Evolutionary conservation across 2,329 filamentous ascomycete genomes (phyloP).

Genomic region (Alternaria burnsii): DNA sequence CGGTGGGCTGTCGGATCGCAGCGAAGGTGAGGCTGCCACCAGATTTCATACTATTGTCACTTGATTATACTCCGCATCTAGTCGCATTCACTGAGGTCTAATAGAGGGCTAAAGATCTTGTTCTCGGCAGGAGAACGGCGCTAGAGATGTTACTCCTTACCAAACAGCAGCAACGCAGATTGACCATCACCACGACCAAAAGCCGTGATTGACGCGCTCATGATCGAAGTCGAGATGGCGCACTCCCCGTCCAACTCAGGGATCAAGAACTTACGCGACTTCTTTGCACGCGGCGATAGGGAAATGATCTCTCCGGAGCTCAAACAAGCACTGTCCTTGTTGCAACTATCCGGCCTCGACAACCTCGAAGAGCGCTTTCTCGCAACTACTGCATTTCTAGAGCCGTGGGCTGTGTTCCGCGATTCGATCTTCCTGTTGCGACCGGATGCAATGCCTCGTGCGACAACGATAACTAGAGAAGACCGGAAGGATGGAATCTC

Average conservation of each 20-base stretch:
- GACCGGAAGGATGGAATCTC: constrained; percentile 20
- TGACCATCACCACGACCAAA: background rate
- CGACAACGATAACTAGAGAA: constrained; percentile 7
- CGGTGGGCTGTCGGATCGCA: background rate
- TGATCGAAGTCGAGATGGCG: constrained; percentile 8
- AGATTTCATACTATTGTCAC: background rate
- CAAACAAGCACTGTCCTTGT: constrained; percentile 34
- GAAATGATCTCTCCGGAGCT: constrained; percentile 30
- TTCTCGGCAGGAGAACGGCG: background rate
- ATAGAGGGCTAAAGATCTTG: background rate
- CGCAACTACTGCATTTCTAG: constrained; percentile 37
- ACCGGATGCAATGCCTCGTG: constrained; percentile 17
- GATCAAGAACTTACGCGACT: constrained; percentile 23
- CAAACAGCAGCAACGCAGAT: background rate
- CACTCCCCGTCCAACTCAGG: constrained; percentile 10
- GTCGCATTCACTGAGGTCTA: background rate
- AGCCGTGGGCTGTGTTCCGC: constrained; percentile 43
- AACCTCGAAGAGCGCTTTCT: constrained; percentile 43
- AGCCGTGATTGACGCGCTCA: background rate
- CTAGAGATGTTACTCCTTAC: background rate
- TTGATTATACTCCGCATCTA: background rate
- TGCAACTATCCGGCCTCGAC: constrained; percentile 29
- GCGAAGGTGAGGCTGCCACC: background rate
- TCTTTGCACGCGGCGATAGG: constrained; percentile 22
- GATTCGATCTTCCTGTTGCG: constrained; percentile 37